A percentile compares a stretch with the other conserved stretches of the same genome.
These are phyloP conservation scores for Ogataea salicorniae DNA, from an alignment of 805 yeast genomes.

Conservation along the genomic window DNA sequence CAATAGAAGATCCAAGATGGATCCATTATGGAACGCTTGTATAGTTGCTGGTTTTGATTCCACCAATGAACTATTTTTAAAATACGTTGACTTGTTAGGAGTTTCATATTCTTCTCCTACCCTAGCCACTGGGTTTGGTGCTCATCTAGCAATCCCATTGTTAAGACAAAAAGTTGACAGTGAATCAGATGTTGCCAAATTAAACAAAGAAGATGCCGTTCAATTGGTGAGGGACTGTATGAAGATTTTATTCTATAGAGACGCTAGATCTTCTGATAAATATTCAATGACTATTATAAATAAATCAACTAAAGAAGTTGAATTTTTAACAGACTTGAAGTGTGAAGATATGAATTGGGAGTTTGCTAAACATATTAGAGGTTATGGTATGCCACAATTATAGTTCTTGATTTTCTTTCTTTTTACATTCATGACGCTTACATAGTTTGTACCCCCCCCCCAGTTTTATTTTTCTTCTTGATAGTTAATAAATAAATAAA, in stretches of 20 bases:
- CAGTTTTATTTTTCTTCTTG: too few species aligned
- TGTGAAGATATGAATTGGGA: conserved; percentile 82
- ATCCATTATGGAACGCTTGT: conserved; percentile 93
- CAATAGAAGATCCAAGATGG: conserved; percentile 83
- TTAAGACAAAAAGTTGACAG: conserved; percentile 77
- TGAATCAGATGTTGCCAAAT: conserved; percentile 68
- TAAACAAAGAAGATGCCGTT: conserved; percentile 71
- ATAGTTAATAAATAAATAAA: too few species aligned
- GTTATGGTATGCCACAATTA: conserved; percentile 61
- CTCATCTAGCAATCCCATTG: conserved; percentile 89
- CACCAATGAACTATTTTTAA: conserved; percentile 65
- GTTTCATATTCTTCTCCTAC: conserved; percentile 85
- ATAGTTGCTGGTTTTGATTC: conserved; percentile 86
- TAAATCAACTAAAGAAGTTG: conserved; percentile 55
- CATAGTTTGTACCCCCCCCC: too few species aligned
- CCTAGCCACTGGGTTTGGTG: conserved; percentile 94
- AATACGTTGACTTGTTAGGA: conserved; percentile 87
- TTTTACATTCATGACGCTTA: too few species aligned
- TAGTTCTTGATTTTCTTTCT: conserved; percentile 4
- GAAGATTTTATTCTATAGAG: conserved; percentile 94
- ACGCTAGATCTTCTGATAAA: conserved; percentile 87
- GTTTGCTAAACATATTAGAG: conserved; percentile 82
- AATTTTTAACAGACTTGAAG: conserved; percentile 48
- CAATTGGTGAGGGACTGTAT: conserved; percentile 75
- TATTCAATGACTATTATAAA: conserved; percentile 76